Evolutionary conservation across 192 early-diverging fungal species (phyloP), one percentile per base, ranked within the genome.

Genomic region (Coemansia sp.): DNA sequence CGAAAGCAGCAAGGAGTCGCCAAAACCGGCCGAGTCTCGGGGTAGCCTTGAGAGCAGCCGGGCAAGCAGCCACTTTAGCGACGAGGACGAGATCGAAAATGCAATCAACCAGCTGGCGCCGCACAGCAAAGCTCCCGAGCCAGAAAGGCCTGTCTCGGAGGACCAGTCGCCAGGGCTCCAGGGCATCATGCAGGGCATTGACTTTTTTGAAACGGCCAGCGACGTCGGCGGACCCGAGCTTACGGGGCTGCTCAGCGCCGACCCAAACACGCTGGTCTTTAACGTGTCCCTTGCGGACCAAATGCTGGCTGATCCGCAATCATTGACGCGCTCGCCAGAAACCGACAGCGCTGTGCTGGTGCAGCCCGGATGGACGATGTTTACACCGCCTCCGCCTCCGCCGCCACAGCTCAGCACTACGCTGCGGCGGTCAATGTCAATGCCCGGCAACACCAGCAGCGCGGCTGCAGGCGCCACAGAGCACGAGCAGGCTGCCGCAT

Each of bases 361-460:
- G 38, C 29, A 23, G 6, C 55, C 33, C 2, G 54, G 53, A 2
- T 46, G 44, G 43, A 44, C 44, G 23, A 33, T 49, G 54, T 42
- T 49, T 10, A 33, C 55, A 32, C 54, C 53, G n/a, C 47, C 50
- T 28, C 46, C 53, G 32, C 60, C 48, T 21, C 56, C 51, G n/a
- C n/a, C n/a, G n/a, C n/a, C n/a, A n/a, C n/a, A n/a, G n/a, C n/a
- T n/a, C n/a, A n/a, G n/a, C 45, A 63, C 50, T 11, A 50, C 45
- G 6, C 22, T 77, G 60, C 67, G 73, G 6, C 59, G 74, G 22
- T 77, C 74, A 7, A 77, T 77, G 12, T 77, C 74, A n/a, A 77
- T 77, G 74, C 74, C 73, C 0, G 67, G 67, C 6, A 42, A 43
- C 5, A 21, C 57, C 38, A 40, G 38, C 38, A 40, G 38, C 38